Base-by-base conservation (phyloP, 306 rosid genomes). In the Cucurbita ficifolia region DNA sequence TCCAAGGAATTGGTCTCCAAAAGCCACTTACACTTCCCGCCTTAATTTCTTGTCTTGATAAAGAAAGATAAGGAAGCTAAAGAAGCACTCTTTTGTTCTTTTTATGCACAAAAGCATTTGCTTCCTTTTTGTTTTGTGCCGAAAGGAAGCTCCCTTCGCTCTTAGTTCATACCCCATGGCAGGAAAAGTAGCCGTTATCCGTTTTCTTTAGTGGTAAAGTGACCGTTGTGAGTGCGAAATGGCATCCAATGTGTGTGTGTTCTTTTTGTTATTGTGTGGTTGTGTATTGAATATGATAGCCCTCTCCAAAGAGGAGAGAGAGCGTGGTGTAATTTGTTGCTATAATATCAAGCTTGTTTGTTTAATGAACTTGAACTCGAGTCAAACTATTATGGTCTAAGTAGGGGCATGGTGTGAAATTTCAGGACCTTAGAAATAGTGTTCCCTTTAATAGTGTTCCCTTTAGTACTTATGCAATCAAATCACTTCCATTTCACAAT, bases 221-320 rank as follows among this genome's bases (percentile, higher is more conserved):
- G 76, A 78, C 76, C 76, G 76, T 81, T 81, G 87, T 29, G 84
- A 79, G 78, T 69, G 76, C 55, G 21, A 40, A 45, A 71, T 83
- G 73, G 79, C 74, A 87, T 76, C 84, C 80, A 67, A 70, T 73
- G 79, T 35, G 67, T 33, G 11, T 29, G 65, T 53, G 75, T 35
- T 21, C 29, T 10, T 38, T 50, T 40, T 73, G 22, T 61, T 82
- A 61, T 17, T 51, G 56, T 76, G 76, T 70, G 54, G 75, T 79
- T 46, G 13, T 11, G 76, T 77, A 61, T 40, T 46, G 69, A 79
- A 17, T 16, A 33, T 18, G 50, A 39, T 78, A 78, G 96, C 95
- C 95, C 82, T 83, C 96, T 91, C 88, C 94, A 80, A 92, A 85
- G 72, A 50, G 90, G 95, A 89, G 96, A 82, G 92, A 85, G 96